Percentiles rank a stretch among this genome's conserved stretches.
phyloP scores from a whole-genome alignment of 1,284 basidiomycete species.

The Cyathus olla region DNA sequence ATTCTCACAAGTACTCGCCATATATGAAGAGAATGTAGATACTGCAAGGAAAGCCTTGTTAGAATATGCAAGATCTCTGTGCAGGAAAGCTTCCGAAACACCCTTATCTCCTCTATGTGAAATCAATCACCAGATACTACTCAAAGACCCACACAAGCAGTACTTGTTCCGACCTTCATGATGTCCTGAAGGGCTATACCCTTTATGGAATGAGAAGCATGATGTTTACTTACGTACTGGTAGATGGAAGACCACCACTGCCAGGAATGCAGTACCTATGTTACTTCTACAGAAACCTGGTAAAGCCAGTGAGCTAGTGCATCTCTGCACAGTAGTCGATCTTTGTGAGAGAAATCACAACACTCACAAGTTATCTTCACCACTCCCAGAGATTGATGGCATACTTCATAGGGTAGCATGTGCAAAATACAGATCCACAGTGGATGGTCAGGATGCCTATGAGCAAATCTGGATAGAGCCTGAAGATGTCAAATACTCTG shows the following conservation, averaged over 20 bases:
- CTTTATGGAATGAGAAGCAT: conserved; percentile 26
- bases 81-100: conserved; percentile 13
- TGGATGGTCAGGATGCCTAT: conserved; percentile 46
- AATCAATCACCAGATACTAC: conserved; percentile 37
- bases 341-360: conserved; percentile 20
- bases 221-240: conserved; percentile 24
- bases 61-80: conserved; percentile 14
- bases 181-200: conserved; percentile 26
- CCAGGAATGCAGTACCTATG: conserved; percentile 36
- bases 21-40: conserved; percentile 16
- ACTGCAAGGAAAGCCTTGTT: conserved; percentile 18
- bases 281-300: conserved; percentile 30
- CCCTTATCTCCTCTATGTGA: conserved; percentile 24
- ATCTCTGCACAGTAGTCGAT: conserved; percentile 21
- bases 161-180: conserved; percentile 26
- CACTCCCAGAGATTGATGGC: conserved; percentile 33
- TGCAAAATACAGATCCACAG: conserved; percentile 26
- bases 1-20: conserved; percentile 3
- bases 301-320: conserved; percentile 3
- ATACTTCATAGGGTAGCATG: conserved; percentile 29
- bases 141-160: conserved; percentile 27
- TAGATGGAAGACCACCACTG: conserved; percentile 25
- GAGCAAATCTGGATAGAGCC: conserved; percentile 42
- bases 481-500: conserved; percentile 31
- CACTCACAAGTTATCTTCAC: conserved; percentile 18